Evolutionary conservation across 1,284 basidiomycete species (phyloP).

Genomic region (Apiotrichum montevideense): DNA sequence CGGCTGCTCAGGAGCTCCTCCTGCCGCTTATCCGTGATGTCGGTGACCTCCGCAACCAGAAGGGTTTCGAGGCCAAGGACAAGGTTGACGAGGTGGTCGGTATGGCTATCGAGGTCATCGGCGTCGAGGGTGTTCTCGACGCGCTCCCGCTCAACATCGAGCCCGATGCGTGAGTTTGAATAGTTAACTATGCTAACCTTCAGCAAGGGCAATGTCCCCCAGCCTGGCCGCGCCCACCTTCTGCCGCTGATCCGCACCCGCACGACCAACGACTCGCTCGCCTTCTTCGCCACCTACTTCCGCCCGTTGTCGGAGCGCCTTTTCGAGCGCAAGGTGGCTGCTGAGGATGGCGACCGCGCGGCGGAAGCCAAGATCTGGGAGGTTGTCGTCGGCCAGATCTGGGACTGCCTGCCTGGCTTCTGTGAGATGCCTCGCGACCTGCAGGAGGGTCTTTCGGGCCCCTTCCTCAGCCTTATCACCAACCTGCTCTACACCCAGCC

Average conservation of each 20-base stretch:
- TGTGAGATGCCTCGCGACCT: conserved; percentile 81
- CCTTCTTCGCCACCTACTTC: conserved; percentile 83
- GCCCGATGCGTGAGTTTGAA: conserved; percentile 52
- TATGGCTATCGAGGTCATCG: conserved; percentile 76
- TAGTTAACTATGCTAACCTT: neutral
- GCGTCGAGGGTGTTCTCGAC: conserved; percentile 71
- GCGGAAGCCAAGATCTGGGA: conserved; percentile 92
- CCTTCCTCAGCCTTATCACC: conserved; percentile 80
- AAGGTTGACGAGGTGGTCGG: conserved; percentile 75
- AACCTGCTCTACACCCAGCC: conserved; percentile 86
- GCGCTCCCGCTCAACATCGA: conserved; percentile 81
- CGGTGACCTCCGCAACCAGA: conserved; percentile 67
- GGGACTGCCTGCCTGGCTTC: conserved; percentile 62
- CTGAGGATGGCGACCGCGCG: conserved; percentile 61
- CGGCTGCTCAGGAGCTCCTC: conserved; percentile 67
- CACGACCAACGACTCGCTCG: conserved; percentile 70
- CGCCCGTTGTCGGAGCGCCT: conserved; percentile 89
- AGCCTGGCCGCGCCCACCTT: conserved; percentile 71
- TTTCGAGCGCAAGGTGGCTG: conserved; percentile 74
- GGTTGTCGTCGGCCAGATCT: conserved; percentile 85
- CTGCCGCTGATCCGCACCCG: conserved; percentile 79
- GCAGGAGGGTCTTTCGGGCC: conserved; percentile 55
- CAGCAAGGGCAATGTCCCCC: conserved; percentile 36
- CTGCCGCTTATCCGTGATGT: conserved; percentile 67
- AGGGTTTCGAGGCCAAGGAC: conserved; percentile 86